phyloP scores from a whole-genome alignment of 139 green algal genomes.

The Chlamydomonas sp. region DNA sequence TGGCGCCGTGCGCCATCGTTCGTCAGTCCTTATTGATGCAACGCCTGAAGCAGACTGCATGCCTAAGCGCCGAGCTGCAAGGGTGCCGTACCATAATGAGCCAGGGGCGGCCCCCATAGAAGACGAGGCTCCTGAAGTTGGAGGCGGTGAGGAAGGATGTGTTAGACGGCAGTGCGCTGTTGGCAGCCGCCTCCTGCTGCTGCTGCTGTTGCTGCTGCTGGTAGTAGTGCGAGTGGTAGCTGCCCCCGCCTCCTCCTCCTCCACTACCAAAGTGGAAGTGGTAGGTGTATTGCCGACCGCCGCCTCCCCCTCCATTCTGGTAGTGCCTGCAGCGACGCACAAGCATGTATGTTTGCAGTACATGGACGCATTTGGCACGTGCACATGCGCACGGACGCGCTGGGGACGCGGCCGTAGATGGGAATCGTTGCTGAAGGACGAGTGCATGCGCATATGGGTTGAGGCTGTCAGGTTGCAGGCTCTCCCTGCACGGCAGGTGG shows the following conservation, averaged over 20 bases:
- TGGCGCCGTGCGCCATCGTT: not conserved
- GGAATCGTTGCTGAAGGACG: too few species aligned
- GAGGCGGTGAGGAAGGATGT: conserved; percentile 30
- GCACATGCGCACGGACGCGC: too few species aligned
- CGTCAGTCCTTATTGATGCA: not conserved
- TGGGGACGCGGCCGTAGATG: too few species aligned
- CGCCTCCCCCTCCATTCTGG: too few species aligned
- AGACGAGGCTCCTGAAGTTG: conserved; percentile 25
- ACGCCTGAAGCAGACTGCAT: not conserved
- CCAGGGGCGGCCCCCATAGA: conserved; percentile 9
- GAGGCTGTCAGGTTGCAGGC: too few species aligned
- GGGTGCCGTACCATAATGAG: not conserved
- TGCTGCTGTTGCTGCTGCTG: conserved; percentile 32
- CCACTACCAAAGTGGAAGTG: not conserved
- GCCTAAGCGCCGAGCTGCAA: not conserved
- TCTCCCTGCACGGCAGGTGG: too few species aligned
- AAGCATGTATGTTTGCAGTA: too few species aligned
- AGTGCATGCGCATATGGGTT: too few species aligned
- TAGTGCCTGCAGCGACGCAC: too few species aligned
- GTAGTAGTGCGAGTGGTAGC: not conserved
- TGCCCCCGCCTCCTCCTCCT: not conserved
- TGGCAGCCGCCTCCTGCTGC: not conserved
- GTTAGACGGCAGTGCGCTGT: conserved; percentile 21
- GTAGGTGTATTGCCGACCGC: too few species aligned
- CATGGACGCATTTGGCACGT: too few species aligned